Evolutionary conservation across 1,284 basidiomycete genomes (phyloP).

Genomic region (Sporisorium scitamineum): DNA sequence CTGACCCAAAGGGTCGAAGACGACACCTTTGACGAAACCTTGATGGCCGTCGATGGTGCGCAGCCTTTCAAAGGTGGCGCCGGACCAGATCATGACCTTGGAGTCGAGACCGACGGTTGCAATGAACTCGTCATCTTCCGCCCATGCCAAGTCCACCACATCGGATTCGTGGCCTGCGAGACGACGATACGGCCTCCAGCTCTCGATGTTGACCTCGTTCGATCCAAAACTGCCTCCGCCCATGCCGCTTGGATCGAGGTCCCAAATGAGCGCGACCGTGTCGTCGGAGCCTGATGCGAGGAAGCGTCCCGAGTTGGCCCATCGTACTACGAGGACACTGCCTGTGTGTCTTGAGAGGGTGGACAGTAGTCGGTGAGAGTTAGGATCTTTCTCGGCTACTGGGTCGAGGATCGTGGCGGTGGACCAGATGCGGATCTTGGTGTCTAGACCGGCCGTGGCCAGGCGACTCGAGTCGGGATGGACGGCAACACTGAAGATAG

Average conservation of each 20-base stretch:
- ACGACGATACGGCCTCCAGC: conserved; percentile 92
- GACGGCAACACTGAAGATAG: conserved; percentile 92
- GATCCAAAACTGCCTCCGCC: conserved; percentile 61
- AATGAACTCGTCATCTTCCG: conserved; percentile 80
- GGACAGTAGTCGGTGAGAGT: conserved; percentile 86
- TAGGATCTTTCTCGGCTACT: conserved; percentile 78
- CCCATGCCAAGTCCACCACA: conserved; percentile 96
- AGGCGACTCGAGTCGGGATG: conserved; percentile 96
- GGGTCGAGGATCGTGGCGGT: conserved; percentile 88
- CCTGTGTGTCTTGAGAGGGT: conserved; percentile 94
- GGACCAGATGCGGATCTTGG: conserved; percentile 96
- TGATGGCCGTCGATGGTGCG: conserved; percentile 87
- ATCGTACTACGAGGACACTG: conserved; percentile 91
- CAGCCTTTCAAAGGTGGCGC: conserved; percentile 71
- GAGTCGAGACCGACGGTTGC: conserved; percentile 95
- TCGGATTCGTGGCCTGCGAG: conserved; percentile 86
- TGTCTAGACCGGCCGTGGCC: conserved; percentile 92
- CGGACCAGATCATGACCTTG: conserved; percentile 84
- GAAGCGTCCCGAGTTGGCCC: conserved; percentile 93
- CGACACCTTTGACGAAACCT: conserved; percentile 98
- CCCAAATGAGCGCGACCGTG: conserved; percentile 95
- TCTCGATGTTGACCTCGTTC: conserved; percentile 76
- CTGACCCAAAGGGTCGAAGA: conserved; percentile 97
- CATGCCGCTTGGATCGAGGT: conserved; percentile 76
- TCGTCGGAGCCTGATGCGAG: conserved; percentile 97